A percentile compares a stretch with the other conserved stretches of the same genome.
Conservation (phyloP, 805 yeast genomes). For the Lipomyces sp. region DNA sequence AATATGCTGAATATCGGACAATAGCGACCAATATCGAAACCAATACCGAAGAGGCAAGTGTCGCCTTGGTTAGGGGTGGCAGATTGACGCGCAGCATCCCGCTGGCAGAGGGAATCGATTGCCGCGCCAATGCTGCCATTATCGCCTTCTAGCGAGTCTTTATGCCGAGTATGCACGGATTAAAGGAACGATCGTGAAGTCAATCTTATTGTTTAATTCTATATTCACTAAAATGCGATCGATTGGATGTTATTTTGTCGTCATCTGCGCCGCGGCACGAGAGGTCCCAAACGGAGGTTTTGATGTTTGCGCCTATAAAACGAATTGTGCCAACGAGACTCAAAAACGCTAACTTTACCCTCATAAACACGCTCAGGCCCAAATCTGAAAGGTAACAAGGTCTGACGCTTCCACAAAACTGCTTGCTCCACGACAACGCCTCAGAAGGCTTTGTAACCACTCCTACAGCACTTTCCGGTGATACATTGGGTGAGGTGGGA, state of each 20-base stretch:
- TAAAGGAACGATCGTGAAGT: neutral
- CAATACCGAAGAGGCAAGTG: conserved; percentile 38
- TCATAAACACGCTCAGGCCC: neutral
- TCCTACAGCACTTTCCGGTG: neutral
- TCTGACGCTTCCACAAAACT: no score
- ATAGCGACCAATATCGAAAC: conserved; percentile 43
- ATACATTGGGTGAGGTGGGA: neutral
- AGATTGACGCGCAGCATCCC: conserved; percentile 33
- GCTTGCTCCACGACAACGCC: no score
- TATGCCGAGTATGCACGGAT: neutral
- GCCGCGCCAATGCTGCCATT: conserved; percentile 12
- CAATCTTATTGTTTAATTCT: neutral
- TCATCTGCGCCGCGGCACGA: neutral
- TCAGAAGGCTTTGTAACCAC: neutral
- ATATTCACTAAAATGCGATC: neutral
- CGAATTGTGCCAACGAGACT: neutral
- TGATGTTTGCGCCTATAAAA: neutral
- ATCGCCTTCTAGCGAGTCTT: conserved; percentile 9
- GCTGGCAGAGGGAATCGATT: conserved; percentile 4
- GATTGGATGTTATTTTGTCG: neutral
- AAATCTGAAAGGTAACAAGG: no score
- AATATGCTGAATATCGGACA: conserved; percentile 46
- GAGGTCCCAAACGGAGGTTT: neutral
- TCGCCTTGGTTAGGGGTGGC: conserved; percentile 47
- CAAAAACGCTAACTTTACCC: neutral